phyloP scores from a whole-genome alignment of 352 stramenopile genomes.

The Phytophthora megakarya region DNA sequence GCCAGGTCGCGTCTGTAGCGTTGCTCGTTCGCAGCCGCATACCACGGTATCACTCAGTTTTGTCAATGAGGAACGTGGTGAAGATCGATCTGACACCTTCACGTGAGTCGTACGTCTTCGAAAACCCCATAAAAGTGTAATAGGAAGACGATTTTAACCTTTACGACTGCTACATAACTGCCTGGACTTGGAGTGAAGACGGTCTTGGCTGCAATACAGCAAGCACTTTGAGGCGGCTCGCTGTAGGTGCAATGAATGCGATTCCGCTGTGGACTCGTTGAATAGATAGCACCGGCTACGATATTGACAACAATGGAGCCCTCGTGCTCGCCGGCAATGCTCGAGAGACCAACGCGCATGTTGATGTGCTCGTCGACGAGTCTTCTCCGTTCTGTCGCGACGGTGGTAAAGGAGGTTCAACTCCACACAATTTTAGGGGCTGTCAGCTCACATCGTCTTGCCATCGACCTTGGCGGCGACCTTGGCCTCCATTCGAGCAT shows the following conservation, averaged over 20 bases:
- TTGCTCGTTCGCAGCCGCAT: background rate
- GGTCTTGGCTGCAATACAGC: background rate
- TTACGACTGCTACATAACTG: background rate
- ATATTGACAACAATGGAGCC: slow-evolving; percentile 7
- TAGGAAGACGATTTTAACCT: slow-evolving; percentile 20
- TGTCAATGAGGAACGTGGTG: slow-evolving; percentile 3
- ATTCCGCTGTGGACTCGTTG: slow-evolving; percentile 1
- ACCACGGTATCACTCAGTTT: slow-evolving; percentile 1
- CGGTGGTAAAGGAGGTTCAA: background rate
- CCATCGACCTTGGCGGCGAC: slow-evolving; percentile 50
- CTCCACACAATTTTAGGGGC: background rate
- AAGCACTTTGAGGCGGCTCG: too few relatives aligned
- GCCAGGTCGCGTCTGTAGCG: slow-evolving; percentile 32
- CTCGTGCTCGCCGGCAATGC: slow-evolving; percentile 9
- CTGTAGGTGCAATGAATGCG: too few relatives aligned
- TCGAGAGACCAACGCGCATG: background rate
- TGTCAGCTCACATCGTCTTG: slow-evolving; percentile 32
- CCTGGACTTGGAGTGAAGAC: background rate
- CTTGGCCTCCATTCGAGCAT: slow-evolving; percentile 81
- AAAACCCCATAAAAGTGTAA: slow-evolving; percentile 33
- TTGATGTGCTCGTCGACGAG: background rate
- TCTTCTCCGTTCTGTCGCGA: slow-evolving; percentile 1
- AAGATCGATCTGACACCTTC: slow-evolving; percentile 9
- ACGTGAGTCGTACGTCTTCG: slow-evolving; percentile 21
- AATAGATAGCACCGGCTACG: slow-evolving; percentile 25